Evolutionary conservation across 805 yeast genomes (phyloP).

Genomic region (Starmerella bombicola): DNA sequence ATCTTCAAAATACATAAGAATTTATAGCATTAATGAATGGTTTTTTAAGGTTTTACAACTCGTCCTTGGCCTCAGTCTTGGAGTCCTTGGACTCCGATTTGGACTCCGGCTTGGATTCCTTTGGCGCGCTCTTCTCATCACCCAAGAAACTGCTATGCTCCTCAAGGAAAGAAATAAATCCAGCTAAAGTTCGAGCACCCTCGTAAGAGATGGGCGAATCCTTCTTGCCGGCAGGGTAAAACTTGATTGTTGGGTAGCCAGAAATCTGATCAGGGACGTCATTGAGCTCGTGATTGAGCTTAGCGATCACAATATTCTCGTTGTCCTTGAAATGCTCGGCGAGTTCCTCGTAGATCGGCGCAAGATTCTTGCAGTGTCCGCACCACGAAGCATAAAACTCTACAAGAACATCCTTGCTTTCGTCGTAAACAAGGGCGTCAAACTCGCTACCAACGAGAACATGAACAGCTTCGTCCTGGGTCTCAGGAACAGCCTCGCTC

Average conservation of each 20-base stretch:
- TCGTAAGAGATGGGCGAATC: slow-evolving; percentile 51
- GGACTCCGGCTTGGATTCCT: slow-evolving; percentile 16
- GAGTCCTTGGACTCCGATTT: not conserved
- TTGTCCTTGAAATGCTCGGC: slow-evolving; percentile 49
- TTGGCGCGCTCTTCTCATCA: slow-evolving; percentile 8
- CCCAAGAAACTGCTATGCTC: slow-evolving; percentile 44
- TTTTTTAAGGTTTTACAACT: slow-evolving; percentile 12
- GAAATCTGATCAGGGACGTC: slow-evolving; percentile 66
- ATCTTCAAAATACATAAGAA: not conserved
- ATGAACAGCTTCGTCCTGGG: slow-evolving; percentile 56
- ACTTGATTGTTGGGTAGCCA: slow-evolving; percentile 86
- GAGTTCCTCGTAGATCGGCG: slow-evolving; percentile 78
- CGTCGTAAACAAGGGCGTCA: slow-evolving; percentile 49
- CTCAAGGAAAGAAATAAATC: slow-evolving; percentile 56
- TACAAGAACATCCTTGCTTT: slow-evolving; percentile 61
- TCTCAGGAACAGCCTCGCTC: slow-evolving; percentile 63
- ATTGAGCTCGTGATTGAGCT: slow-evolving; percentile 79
- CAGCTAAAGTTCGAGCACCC: slow-evolving; percentile 63
- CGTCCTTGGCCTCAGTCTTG: slow-evolving; percentile 13
- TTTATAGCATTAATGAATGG: no score
- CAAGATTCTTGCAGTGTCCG: slow-evolving; percentile 87
- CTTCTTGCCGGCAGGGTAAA: slow-evolving; percentile 79
- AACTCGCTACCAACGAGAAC: slow-evolving; percentile 77
- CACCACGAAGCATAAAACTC: slow-evolving; percentile 84
- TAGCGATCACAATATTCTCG: slow-evolving; percentile 59